phyloP scores from a whole-genome alignment of 805 yeast species.

The Candida dajiaensis region DNA sequence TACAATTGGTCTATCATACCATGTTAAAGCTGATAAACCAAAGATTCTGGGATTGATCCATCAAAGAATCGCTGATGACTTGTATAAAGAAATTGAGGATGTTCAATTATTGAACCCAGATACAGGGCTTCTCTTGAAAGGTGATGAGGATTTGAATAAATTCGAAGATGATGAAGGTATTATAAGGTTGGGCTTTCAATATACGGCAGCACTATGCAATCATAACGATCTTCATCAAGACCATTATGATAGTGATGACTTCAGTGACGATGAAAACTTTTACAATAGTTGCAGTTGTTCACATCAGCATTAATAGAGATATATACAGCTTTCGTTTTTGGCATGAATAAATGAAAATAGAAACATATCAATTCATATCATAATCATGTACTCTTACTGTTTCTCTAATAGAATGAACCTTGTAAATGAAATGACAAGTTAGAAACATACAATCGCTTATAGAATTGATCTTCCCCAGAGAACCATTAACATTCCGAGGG shows the following conservation, averaged over 20 bases:
- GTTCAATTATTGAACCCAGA: constrained; percentile 17
- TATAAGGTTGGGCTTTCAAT: constrained; percentile 17
- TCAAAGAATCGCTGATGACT: constrained; percentile 18
- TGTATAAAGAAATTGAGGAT: constrained; percentile 11
- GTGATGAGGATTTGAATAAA: constrained; percentile 11
- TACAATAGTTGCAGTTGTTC: constrained; percentile 22
- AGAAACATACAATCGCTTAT: too few species aligned
- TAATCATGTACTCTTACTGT: too few species aligned
- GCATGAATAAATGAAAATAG: too few species aligned
- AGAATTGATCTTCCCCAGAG: too few species aligned
- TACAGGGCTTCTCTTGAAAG: constrained; percentile 13
- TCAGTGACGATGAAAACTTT: constrained; percentile 22
- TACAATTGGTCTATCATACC: constrained; percentile 15
- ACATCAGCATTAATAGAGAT: constrained; percentile 18
- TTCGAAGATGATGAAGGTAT: constrained; percentile 11
- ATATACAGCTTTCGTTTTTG: too few species aligned
- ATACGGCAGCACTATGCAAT: not conserved
- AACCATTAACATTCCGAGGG: too few species aligned
- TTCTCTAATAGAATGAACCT: too few species aligned
- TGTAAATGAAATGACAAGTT: too few species aligned
- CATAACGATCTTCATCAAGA: constrained; percentile 13
- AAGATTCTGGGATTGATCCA: constrained; percentile 12
- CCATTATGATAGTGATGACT: constrained; percentile 16
- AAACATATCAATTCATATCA: too few species aligned
- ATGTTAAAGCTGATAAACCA: constrained; percentile 12